Percentiles rank a stretch among this genome's conserved stretches.
Conservation (phyloP, 1,284 basidiomycete species). For the Apiotrichum brassicae region DNA sequence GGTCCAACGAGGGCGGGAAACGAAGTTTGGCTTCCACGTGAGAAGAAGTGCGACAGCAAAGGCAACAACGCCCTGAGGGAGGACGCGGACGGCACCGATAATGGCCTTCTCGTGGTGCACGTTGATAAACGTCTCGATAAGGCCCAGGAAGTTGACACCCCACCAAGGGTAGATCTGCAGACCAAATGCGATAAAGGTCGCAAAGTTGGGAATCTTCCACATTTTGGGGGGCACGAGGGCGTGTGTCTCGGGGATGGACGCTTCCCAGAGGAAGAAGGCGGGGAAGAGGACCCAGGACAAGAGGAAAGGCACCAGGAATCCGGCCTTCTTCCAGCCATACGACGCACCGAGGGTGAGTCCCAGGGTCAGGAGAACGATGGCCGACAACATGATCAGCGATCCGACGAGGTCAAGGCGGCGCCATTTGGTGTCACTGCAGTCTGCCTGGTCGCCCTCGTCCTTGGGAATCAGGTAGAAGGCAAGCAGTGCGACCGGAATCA, state of each 20-base stretch:
- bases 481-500: conserved; percentile 25
- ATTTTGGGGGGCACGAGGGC: conserved; percentile 35
- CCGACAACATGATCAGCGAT: conserved; percentile 29
- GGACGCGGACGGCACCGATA: conserved; percentile 27
- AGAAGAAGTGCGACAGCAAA: conserved; percentile 10
- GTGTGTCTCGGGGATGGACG: conserved; percentile 23
- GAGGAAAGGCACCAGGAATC: conserved; percentile 44
- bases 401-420: conserved; percentile 38
- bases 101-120: conserved; percentile 22
- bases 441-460: conserved; percentile 17
- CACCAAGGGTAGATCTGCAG: conserved; percentile 39
- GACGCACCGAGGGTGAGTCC: conserved; percentile 40
- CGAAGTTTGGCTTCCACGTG: conserved; percentile 14
- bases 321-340: conserved; percentile 35
- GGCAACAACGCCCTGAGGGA: conserved; percentile 27
- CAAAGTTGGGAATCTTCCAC: conserved; percentile 42
- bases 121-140: conserved; percentile 21
- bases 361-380: conserved; percentile 40
- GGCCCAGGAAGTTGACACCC: conserved; percentile 20
- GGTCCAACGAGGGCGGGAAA: conserved; percentile 23
- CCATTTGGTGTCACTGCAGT: conserved; percentile 17
- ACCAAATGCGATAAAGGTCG: conserved; percentile 32
- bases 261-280: conserved; percentile 34
- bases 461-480: conserved; percentile 25
- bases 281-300: conserved; percentile 33